A percentile compares a stretch with the other conserved stretches of the same genome.
These are phyloP conservation scores for Holtermannia corniformis DNA, from an alignment of 768 basidiomycete species.

Conservation along the genomic window DNA sequence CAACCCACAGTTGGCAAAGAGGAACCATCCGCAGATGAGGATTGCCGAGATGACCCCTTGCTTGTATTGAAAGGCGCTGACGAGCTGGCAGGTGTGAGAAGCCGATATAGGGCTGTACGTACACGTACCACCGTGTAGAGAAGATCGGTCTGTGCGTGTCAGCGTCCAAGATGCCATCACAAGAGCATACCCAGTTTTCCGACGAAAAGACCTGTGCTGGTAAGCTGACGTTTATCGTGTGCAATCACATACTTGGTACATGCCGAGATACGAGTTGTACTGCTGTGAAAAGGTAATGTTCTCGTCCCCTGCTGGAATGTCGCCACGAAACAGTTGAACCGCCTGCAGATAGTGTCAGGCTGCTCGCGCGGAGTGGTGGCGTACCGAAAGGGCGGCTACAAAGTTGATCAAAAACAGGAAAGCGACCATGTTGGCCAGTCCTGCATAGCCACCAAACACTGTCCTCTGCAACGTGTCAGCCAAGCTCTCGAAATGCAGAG, in stretches of 20 bases:
- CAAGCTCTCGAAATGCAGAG: neutral
- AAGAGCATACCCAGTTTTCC: constrained; percentile 63
- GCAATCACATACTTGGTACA: constrained; percentile 51
- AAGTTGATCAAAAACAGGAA: constrained; percentile 84
- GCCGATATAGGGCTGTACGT: neutral
- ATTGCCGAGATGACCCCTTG: constrained; percentile 63
- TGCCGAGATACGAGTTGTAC: constrained; percentile 72
- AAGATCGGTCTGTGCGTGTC: constrained; percentile 11
- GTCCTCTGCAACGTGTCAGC: constrained; percentile 50
- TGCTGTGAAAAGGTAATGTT: constrained; percentile 68
- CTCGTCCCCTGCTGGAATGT: constrained; percentile 48
- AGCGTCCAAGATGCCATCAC: neutral
- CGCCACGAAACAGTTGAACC: constrained; percentile 77
- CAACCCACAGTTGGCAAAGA: constrained; percentile 79
- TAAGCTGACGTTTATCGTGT: neutral
- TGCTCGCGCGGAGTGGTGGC: constrained; percentile 1
- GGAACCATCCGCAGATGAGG: constrained; percentile 72
- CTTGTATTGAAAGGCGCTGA: constrained; percentile 54
- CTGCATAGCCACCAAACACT: constrained; percentile 85
- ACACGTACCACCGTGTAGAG: constrained; percentile 18
- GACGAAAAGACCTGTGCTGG: constrained; percentile 65
- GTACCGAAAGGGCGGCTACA: constrained; percentile 64
- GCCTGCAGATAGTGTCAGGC: constrained; percentile 35
- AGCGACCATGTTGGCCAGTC: constrained; percentile 79
- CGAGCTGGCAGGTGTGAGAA: constrained; percentile 52